Conservation (phyloP, 768 basidiomycete genomes). For the Suillus subalutaceus region DNA sequence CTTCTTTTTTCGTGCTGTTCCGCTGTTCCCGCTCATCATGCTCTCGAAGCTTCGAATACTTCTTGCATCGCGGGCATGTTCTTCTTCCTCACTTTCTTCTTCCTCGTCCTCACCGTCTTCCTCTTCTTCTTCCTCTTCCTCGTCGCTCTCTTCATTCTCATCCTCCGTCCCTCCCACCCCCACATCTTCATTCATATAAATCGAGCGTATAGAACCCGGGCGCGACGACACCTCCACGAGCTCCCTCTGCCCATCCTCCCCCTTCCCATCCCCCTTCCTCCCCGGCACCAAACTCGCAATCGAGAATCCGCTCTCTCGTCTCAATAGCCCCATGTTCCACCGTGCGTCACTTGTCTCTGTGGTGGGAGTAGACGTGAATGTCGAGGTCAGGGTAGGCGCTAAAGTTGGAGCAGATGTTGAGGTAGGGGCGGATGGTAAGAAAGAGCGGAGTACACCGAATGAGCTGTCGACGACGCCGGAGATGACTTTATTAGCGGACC, state of each 20-base stretch:
- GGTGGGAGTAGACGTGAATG: slow-evolving; percentile 11
- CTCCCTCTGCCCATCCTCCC: slow-evolving; percentile 48
- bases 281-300: slow-evolving; percentile 75
- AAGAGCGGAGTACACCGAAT: slow-evolving; percentile 82
- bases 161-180: slow-evolving; percentile 26
- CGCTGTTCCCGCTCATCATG: slow-evolving; percentile 62
- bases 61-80: slow-evolving; percentile 55
- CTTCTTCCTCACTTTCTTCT: slow-evolving; percentile 39
- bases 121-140: slow-evolving; percentile 35
- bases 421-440: slow-evolving; percentile 54
- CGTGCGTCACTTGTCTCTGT: slow-evolving; percentile 30
- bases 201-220: slow-evolving; percentile 50
- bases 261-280: slow-evolving; percentile 20
- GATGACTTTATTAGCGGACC: slow-evolving; percentile 78
- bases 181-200: slow-evolving; percentile 13
- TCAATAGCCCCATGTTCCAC: slow-evolving; percentile 63
- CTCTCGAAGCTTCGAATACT: slow-evolving; percentile 88
- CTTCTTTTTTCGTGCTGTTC: slow-evolving; percentile 26
- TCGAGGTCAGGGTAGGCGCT: slow-evolving; percentile 32
- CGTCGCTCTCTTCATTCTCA: slow-evolving; percentile 28
- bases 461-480: slow-evolving; percentile 89
- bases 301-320: slow-evolving; percentile 80
- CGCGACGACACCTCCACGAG: slow-evolving; percentile 56
- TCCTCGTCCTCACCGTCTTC: slow-evolving; percentile 44
- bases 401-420: slow-evolving; percentile 13